Percentiles rank a stretch among this genome's conserved stretches.
Conservation (phyloP, 176 grass and related monocot species). For the Rhynchospora tenuis region DNA sequence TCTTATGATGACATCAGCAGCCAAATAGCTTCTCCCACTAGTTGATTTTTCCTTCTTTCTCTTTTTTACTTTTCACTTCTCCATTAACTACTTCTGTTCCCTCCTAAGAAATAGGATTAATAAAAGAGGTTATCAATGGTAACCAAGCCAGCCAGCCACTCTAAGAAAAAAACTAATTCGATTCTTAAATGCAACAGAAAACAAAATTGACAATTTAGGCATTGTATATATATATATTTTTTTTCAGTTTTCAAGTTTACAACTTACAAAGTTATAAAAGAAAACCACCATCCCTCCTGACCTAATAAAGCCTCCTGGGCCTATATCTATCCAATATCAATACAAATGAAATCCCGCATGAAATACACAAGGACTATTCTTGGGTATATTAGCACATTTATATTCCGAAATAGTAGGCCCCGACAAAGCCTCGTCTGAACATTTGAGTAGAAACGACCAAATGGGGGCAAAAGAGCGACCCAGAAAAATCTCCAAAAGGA, state of each 20-base stretch:
- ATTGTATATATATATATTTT: neutral
- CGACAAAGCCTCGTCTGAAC: neutral
- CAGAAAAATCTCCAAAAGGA: neutral
- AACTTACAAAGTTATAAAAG: neutral
- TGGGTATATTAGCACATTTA: neutral
- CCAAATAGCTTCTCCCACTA: neutral
- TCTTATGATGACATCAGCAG: neutral
- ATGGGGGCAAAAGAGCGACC: neutral
- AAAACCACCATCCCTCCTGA: neutral
- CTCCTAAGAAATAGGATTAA: neutral
- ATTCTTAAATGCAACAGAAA: neutral
- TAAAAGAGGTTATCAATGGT: neutral
- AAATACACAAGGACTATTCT: neutral
- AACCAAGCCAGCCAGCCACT: neutral
- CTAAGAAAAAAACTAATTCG: neutral
- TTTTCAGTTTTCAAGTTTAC: neutral
- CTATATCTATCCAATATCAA: neutral
- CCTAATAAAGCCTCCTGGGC: neutral
- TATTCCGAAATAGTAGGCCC: neutral
- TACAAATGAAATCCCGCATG: neutral
- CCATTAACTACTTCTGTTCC: neutral
- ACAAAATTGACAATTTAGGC: neutral
- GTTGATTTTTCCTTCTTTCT: neutral
- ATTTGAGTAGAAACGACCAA: conserved; percentile 7
- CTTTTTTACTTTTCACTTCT: neutral